A percentile compares a stretch with the other conserved stretches of the same genome.
Conservation (phyloP, 331 rosid species). For the Malus hybrid region DNA sequence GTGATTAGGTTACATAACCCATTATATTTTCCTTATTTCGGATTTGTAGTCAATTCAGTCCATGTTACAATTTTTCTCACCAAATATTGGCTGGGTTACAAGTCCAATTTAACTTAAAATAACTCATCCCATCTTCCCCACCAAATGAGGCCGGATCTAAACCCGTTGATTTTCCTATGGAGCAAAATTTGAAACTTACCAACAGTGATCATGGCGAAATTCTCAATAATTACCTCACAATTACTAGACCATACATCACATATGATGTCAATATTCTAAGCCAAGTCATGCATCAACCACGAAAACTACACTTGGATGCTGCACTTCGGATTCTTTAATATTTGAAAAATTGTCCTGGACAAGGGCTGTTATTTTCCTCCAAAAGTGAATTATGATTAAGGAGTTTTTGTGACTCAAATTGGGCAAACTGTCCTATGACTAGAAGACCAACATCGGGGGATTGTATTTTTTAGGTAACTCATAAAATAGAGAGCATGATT, state of each 20-base stretch:
- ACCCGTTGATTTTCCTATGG: neutral
- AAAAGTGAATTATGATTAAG: neutral
- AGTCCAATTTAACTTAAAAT: no score
- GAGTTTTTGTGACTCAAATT: neutral
- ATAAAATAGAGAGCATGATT: no score
- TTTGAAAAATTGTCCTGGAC: neutral
- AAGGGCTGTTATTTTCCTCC: neutral
- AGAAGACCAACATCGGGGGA: neutral
- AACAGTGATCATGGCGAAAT: neutral
- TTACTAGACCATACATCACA: neutral
- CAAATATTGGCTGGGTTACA: no score
- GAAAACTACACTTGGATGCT: neutral
- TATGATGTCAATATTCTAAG: neutral
- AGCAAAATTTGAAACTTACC: neutral
- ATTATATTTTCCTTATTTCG: no score
- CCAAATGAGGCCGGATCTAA: neutral
- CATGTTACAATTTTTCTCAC: no score
- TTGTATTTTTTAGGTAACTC: no score
- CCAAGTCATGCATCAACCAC: neutral
- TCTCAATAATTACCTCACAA: neutral
- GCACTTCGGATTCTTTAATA: neutral
- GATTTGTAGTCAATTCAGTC: no score
- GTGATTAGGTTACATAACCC: no score
- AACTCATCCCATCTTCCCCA: neutral
- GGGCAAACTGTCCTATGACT: neutral